These are phyloP conservation scores for Hermanozyma aechmeae DNA, from an alignment of 805 yeast species.

Conservation along the genomic window DNA sequence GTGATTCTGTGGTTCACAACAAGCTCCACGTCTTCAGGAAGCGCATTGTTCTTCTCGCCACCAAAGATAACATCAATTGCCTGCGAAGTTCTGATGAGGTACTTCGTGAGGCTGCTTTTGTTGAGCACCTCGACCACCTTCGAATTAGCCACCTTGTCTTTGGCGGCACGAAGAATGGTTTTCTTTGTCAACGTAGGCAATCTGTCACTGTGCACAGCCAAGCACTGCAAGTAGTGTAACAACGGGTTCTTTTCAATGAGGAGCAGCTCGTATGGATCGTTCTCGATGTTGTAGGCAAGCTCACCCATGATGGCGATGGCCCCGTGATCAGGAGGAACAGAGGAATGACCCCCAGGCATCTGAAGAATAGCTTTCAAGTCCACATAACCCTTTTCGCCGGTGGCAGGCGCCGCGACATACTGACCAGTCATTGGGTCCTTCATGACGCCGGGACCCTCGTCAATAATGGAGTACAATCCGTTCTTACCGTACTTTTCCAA, in stretches of 20 bases:
- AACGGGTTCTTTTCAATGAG: not conserved
- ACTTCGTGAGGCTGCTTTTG: not conserved
- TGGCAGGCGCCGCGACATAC: conserved; percentile 39
- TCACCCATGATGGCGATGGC: conserved; percentile 33
- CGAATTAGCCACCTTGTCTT: not conserved
- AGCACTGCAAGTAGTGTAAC: not conserved
- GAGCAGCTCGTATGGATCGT: not conserved
- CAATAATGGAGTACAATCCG: conserved; percentile 9
- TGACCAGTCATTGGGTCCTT: conserved; percentile 38
- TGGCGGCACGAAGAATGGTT: not conserved
- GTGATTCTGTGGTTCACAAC: not conserved
- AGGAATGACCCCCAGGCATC: conserved; percentile 67
- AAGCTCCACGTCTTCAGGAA: not conserved
- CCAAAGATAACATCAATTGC: not conserved
- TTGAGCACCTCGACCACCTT: no score
- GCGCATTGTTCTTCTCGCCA: not conserved
- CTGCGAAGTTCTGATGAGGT: not conserved
- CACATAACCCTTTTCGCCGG: conserved; percentile 42
- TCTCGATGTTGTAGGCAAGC: not conserved
- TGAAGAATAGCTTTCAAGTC: conserved; percentile 16
- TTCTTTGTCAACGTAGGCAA: not conserved
- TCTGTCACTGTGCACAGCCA: not conserved
- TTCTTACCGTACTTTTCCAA: conserved; percentile 7
- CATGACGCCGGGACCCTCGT: conserved; percentile 24
- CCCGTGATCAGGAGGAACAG: conserved; percentile 76